Percentiles rank a stretch among this genome's conserved stretches.
Evolutionary conservation across 169 alveolate genomes (phyloP).

Genomic region (Eimeria zaria): DNA sequence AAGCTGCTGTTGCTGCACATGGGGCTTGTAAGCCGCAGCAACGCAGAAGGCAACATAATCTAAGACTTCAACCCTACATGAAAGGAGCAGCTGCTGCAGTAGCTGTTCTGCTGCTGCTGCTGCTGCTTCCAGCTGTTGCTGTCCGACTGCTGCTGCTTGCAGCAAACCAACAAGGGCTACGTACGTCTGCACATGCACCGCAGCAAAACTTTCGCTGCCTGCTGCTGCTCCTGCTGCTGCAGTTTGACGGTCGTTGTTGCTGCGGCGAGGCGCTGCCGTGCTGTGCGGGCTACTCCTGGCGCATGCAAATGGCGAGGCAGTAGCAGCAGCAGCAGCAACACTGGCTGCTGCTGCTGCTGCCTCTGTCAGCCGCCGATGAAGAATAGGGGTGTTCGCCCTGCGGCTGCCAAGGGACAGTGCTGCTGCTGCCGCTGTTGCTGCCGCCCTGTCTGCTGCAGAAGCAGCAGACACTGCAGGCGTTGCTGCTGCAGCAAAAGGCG

Average conservation of each 20-base stretch:
- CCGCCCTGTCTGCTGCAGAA: conserved; percentile 4
- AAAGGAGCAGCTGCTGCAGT: conserved; percentile 59
- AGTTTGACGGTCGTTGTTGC: conserved; percentile 29
- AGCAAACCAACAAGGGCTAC: conserved; percentile 23
- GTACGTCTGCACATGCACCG: conserved; percentile 57
- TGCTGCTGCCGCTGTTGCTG: conserved; percentile 39
- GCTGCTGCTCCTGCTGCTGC: conserved; percentile 70
- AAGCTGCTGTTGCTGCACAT: conserved; percentile 50
- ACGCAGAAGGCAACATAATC: conserved; percentile 48
- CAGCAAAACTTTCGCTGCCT: conserved; percentile 12
- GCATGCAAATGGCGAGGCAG: conserved; percentile 68
- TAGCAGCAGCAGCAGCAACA: conserved; percentile 58
- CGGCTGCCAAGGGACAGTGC: conserved; percentile 68
- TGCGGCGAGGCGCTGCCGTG: conserved; percentile 16
- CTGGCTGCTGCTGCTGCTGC: conserved; percentile 76
- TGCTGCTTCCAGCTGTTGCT: conserved; percentile 64
- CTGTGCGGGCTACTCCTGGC: conserved; percentile 1
- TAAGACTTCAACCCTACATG: conserved; percentile 29
- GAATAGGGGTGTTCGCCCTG: conserved; percentile 52
- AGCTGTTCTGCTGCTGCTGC: conserved; percentile 61
- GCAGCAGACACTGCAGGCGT: conserved; percentile 22
- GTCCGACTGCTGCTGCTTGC: conserved; percentile 59
- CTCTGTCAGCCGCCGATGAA: conserved; percentile 56
- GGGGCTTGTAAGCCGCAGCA: conserved; percentile 43
- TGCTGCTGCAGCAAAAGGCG: conserved; percentile 29